A percentile compares a stretch with the other conserved stretches of the same genome.
phyloP scores from a whole-genome alignment of 2,329 filamentous ascomycete species.

The Neoarthrinium moseri region DNA sequence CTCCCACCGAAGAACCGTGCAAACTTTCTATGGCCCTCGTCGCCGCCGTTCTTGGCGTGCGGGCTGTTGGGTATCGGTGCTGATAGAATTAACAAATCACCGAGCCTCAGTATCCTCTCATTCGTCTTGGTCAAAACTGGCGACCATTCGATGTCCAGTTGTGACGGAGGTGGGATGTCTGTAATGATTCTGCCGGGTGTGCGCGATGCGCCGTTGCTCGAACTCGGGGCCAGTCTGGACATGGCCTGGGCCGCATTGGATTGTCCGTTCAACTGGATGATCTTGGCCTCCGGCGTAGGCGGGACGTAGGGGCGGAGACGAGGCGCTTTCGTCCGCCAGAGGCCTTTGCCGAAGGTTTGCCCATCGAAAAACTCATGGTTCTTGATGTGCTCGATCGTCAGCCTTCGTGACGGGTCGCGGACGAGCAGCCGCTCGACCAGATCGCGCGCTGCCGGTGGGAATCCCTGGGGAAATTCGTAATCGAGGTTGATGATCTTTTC shows the following conservation, averaged over 20 bases:
- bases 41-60: constrained; percentile 63
- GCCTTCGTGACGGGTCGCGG: constrained; percentile 76
- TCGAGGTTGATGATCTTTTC: constrained; percentile 96
- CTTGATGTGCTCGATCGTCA: constrained; percentile 95
- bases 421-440: constrained; percentile 89
- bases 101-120: constrained; percentile 90
- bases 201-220: constrained; percentile 51
- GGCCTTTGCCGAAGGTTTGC: constrained; percentile 73
- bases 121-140: constrained; percentile 88
- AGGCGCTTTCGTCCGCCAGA: constrained; percentile 91
- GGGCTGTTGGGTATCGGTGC: constrained; percentile 75
- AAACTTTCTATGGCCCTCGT: constrained; percentile 82
- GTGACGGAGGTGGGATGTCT: constrained; percentile 92
- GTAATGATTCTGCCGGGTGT: constrained; percentile 82
- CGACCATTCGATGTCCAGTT: constrained; percentile 98
- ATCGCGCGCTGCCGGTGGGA: constrained; percentile 82
- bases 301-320: constrained; percentile 81
- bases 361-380: constrained; percentile 95
- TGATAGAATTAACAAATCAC: constrained; percentile 83
- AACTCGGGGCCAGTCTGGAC: constrained; percentile 29
- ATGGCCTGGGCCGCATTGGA: constrained; percentile 29
- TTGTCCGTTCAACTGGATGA: constrained; percentile 70
- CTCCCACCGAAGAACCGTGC: constrained; percentile 90
- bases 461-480: constrained; percentile 88
- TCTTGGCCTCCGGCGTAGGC: constrained; percentile 68